Conservation (phyloP, 495 filamentous ascomycete genomes). For the Aspergillus coremiiformis region DNA sequence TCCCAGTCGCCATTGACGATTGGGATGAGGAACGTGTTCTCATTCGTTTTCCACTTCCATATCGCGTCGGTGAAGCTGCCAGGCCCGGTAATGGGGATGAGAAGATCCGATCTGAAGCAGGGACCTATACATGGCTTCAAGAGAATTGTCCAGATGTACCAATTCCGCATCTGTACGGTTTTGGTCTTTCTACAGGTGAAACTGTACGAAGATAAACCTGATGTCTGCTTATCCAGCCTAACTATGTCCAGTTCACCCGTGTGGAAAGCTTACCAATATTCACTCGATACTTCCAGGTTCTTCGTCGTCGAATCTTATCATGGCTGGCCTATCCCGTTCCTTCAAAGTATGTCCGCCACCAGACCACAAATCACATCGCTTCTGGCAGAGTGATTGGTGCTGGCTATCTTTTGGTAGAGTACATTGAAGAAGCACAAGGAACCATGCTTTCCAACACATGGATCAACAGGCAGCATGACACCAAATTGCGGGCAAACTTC, state of each 20-base stretch:
- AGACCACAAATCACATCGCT: neutral
- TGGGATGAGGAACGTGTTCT: constrained; percentile 14
- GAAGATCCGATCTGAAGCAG: constrained; percentile 25
- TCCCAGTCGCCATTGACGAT: constrained; percentile 22
- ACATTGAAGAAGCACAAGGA: constrained; percentile 21
- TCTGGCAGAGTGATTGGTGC: too few species aligned
- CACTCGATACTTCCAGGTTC: constrained; percentile 13
- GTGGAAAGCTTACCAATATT: constrained; percentile 23
- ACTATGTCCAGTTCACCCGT: constrained; percentile 21
- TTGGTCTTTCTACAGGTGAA: constrained; percentile 24
- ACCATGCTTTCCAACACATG: constrained; percentile 28
- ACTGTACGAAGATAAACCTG: constrained; percentile 12
- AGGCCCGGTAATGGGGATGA: constrained; percentile 28
- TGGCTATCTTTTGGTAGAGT: constrained; percentile 32
- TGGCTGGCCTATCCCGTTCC: constrained; percentile 19
- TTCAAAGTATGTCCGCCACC: constrained; percentile 20
- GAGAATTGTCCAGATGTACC: constrained; percentile 25
- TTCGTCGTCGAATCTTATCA: constrained; percentile 16
- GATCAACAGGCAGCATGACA: constrained; percentile 17
- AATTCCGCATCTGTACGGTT: constrained; percentile 30
- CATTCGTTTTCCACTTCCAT: constrained; percentile 29
- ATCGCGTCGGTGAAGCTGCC: constrained; percentile 24
- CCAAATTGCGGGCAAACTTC: constrained; percentile 15
- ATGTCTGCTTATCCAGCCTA: neutral
- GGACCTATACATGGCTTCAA: constrained; percentile 27